These are phyloP conservation scores for Malassezia yamatoensis DNA, from an alignment of 1,284 basidiomycete genomes.

Conservation along the genomic window DNA sequence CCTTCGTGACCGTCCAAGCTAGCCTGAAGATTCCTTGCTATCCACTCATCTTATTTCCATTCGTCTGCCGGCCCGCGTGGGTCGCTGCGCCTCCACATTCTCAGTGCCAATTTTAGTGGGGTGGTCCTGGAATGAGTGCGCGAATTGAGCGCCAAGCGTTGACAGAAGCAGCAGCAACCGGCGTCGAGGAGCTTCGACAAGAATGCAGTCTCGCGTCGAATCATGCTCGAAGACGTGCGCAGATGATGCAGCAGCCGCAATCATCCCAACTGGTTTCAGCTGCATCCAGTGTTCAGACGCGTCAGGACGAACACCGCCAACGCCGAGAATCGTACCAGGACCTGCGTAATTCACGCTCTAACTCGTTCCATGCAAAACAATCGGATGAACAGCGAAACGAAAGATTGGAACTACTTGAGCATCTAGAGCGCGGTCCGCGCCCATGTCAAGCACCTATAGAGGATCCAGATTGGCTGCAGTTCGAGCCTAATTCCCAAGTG, in stretches of 20 bases:
- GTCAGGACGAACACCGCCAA: not conserved
- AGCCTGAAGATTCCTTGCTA: too few species aligned
- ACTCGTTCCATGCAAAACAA: not conserved
- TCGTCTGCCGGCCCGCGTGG: not conserved
- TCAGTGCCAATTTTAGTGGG: too few species aligned
- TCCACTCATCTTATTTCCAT: not conserved
- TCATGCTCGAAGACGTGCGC: constrained; percentile 5
- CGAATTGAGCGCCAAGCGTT: constrained; percentile 1
- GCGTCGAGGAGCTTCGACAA: constrained; percentile 2
- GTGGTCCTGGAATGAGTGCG: too few species aligned
- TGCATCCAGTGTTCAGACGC: constrained; percentile 5
- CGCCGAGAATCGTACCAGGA: constrained; percentile 1
- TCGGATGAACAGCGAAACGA: not conserved
- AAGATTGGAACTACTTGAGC: constrained; percentile 10
- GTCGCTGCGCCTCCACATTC: constrained; percentile 1
- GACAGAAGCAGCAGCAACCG: not conserved
- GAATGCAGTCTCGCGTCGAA: not conserved
- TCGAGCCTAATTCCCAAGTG: constrained; percentile 8
- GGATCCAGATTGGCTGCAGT: constrained; percentile 6
- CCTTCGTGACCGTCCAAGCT: not conserved
- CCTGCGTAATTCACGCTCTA: constrained; percentile 1
- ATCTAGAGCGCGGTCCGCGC: constrained; percentile 6
- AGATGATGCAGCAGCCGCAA: not conserved
- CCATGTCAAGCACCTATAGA: constrained; percentile 5
- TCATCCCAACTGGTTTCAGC: not conserved